Evolutionary conservation across 2,329 filamentous ascomycete species (phyloP).

Genomic region (Emergomyces orientalis): DNA sequence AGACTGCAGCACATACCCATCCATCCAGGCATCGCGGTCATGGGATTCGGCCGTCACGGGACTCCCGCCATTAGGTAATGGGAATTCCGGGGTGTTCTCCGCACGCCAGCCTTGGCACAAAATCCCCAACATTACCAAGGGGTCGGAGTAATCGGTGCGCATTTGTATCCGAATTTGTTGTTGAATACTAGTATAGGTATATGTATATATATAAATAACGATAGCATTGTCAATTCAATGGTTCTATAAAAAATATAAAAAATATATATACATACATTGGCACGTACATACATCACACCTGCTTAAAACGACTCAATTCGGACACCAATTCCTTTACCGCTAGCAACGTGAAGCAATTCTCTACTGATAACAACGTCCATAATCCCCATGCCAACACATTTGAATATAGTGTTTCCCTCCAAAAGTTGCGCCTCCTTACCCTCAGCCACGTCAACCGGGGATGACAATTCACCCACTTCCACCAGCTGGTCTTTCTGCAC

Average conservation of each 20-base stretch:
- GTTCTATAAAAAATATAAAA: neutral
- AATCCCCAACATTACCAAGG: no score
- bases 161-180: no score
- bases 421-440: conserved; percentile 7
- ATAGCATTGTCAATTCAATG: neutral
- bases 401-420: conserved; percentile 39
- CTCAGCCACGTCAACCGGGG: neutral
- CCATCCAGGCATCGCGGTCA: no score
- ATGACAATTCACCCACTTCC: conserved; percentile 34
- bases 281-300: neutral
- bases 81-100: neutral
- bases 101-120: neutral
- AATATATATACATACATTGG: neutral
- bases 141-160: no score
- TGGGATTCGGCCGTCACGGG: neutral
- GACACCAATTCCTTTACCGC: conserved; percentile 25
- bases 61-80: neutral
- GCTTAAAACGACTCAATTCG: conserved; percentile 31
- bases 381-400: conserved; percentile 44
- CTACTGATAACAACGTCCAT: conserved; percentile 43
- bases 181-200: no score
- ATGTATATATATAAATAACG: no score
- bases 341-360: conserved; percentile 32
- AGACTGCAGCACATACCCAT: neutral
- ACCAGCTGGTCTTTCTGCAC: conserved; percentile 31